Evolutionary conservation across 2,329 filamentous ascomycete genomes (phyloP), one percentile per base, ranked within the genome.

Genomic region (Phialophora expanda): DNA sequence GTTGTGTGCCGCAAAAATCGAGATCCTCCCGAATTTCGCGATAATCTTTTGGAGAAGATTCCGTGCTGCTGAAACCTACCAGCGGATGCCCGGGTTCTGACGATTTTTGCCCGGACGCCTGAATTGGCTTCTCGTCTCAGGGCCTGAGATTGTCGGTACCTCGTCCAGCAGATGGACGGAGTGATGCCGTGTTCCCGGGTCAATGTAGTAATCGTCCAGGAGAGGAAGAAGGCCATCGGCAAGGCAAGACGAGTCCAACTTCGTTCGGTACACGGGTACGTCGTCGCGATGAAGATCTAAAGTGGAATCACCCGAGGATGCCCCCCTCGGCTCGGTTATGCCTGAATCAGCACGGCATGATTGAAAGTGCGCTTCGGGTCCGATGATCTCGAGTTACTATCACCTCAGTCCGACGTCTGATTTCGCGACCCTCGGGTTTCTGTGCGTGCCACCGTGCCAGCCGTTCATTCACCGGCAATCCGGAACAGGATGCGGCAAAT

Each of bases 281-380:
- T n/a, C 38, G 4, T 1, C 46, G 24, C 51, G 26, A 34, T 2
- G 7, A 4, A 30, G 17, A 55, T 55, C 26, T 5, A 2, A 34
- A n/a, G 24, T 55, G 24, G 53, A 53, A 51, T 53, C 48, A 30
- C 34, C 59, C 59, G 59, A 56, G 59, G 7, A 48, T 56, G 34
- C 56, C n/a, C 50, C 50, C 59, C 59, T 62, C 59, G 59, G 58
- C 46, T 51, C 28, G n/a, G 53, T 11, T 24, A 56, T 46, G 24
- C 34, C 38, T 32, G 32, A 44, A 56, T 56, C 59, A 55, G 50
- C 59, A 34, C 48, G 51, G 28, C 58, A 51, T 38, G 58, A 46
- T n/a, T 50, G 12, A 48, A 14, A 26, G 17, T 30, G 38, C 26
- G 20, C 24, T 28, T 8, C 38, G 28, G 38, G 28, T 28, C 46